Percentiles rank a stretch among this genome's conserved stretches.
These are phyloP conservation scores for Marasmius oreades DNA, from an alignment of 1,284 basidiomycete species.

Conservation along the genomic window DNA sequence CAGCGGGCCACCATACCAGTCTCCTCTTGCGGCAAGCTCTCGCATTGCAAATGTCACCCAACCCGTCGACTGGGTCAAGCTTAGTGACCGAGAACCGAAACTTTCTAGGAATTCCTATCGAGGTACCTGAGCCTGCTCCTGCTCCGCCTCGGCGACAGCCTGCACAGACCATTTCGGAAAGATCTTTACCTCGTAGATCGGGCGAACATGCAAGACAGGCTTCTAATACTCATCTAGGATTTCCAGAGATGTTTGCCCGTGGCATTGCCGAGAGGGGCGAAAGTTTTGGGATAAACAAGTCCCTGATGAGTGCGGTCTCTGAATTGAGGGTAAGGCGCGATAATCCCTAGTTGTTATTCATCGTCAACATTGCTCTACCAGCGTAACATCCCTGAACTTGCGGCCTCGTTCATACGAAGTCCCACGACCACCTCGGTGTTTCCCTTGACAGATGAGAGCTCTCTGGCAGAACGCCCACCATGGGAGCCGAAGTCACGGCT, in stretches of 20 bases:
- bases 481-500: slow-evolving; percentile 64
- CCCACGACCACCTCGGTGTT: slow-evolving; percentile 44
- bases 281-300: slow-evolving; percentile 76
- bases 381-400: slow-evolving; percentile 81
- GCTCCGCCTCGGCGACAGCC: slow-evolving; percentile 35
- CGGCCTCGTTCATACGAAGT: slow-evolving; percentile 62
- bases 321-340: slow-evolving; percentile 56
- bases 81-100: slow-evolving; percentile 80
- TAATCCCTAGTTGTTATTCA: background rate
- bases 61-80: slow-evolving; percentile 67
- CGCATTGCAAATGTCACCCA: slow-evolving; percentile 71
- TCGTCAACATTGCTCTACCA: slow-evolving; percentile 27
- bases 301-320: slow-evolving; percentile 71
- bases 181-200: slow-evolving; percentile 8
- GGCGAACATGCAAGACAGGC: slow-evolving; percentile 33
- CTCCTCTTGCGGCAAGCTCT: slow-evolving; percentile 82
- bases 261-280: slow-evolving; percentile 73
- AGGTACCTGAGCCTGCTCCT: slow-evolving; percentile 52
- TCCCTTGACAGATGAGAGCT: slow-evolving; percentile 60
- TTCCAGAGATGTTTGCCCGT: slow-evolving; percentile 69
- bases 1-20: slow-evolving; percentile 49
- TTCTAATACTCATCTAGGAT: slow-evolving; percentile 41
- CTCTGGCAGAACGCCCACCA: slow-evolving; percentile 50
- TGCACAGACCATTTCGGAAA: slow-evolving; percentile 17
- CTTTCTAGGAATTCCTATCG: slow-evolving; percentile 65